Evolutionary conservation across 495 filamentous ascomycete species (phyloP), one percentile per base, ranked within the genome.

Genomic region (Penicillium goetzii): DNA sequence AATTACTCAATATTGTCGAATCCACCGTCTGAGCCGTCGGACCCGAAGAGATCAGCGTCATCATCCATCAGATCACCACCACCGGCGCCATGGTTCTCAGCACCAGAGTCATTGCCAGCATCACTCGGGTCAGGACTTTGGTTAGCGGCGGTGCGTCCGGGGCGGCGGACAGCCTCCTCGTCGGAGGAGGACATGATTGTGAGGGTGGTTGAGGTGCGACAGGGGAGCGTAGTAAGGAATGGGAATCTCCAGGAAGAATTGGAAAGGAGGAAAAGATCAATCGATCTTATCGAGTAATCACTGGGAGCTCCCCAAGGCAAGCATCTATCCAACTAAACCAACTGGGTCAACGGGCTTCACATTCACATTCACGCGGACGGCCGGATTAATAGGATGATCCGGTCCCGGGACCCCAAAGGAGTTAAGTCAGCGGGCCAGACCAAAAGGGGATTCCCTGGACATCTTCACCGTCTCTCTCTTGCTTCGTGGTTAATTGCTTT

Each of bases 11-110:
- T 64, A 21, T 77, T 64, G 33, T 78, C 80, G 15, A 76, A 64
- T 17, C 78, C 80, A 12, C 64, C 79, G 21, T 83, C 79, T 6
- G 69, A 74, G 7, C 73, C 78, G 28, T 76, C 83, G 1, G 82
- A 80, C 19, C 89, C 90, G 58, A 93, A 93, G 14, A 93, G 81
- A 63, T 91, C 90, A 55, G 83, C 84, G 60, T 80, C 74, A 19
- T 84, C 69, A 38, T 82, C 76, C 65, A 81, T 76, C 50, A 85
- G 83, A 7, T 72, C 74, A 23, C 67, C 65, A 56, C 78, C 74
- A 55, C 78, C 73, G 15, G 66, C 67, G 12, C 67, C 69, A 30
- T 69, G 55, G 23, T 72, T 64, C 34, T 63, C 67, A 17, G 59
- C 68, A 28, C 63, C 64, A 21, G 70, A 64, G 49, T 60, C 61